These are phyloP conservation scores for Haematococcus sp. DNA, from an alignment of 139 green algal species.

Conservation along the genomic window DNA sequence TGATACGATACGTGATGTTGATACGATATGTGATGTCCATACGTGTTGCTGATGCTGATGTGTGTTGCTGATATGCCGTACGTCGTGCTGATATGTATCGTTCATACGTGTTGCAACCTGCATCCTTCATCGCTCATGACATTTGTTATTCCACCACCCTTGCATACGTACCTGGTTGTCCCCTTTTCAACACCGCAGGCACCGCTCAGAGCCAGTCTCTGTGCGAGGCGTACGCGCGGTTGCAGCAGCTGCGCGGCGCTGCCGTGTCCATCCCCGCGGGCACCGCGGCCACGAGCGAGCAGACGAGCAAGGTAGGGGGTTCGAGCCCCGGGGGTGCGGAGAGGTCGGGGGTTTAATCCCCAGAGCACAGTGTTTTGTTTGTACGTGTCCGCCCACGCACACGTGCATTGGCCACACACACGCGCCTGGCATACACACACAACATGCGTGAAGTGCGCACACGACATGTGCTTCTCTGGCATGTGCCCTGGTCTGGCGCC, in stretches of 20 bases:
- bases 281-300: constrained; percentile 35
- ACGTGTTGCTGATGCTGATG: too few relatives aligned
- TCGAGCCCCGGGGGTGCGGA: neutral
- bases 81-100: too few relatives aligned
- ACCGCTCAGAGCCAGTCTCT: constrained; percentile 27
- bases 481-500: neutral
- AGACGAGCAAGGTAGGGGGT: constrained; percentile 20
- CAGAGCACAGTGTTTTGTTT: too few relatives aligned
- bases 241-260: constrained; percentile 53
- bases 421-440: neutral
- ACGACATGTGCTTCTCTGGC: neutral
- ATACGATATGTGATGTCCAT: too few relatives aligned
- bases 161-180: too few relatives aligned
- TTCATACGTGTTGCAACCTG: too few relatives aligned
- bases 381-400: too few relatives aligned
- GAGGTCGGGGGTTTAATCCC: too few relatives aligned
- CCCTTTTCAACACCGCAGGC: constrained; percentile 17
- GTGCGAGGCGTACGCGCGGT: constrained; percentile 34
- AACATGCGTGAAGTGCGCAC: neutral
- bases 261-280: constrained; percentile 32
- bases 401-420: neutral
- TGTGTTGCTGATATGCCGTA: neutral
- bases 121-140: too few relatives aligned
- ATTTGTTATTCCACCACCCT: too few relatives aligned
- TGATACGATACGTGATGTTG: too few relatives aligned